Base-by-base conservation (phyloP, 2,329 filamentous ascomycete genomes). In the Lecanosticta acicola region DNA sequence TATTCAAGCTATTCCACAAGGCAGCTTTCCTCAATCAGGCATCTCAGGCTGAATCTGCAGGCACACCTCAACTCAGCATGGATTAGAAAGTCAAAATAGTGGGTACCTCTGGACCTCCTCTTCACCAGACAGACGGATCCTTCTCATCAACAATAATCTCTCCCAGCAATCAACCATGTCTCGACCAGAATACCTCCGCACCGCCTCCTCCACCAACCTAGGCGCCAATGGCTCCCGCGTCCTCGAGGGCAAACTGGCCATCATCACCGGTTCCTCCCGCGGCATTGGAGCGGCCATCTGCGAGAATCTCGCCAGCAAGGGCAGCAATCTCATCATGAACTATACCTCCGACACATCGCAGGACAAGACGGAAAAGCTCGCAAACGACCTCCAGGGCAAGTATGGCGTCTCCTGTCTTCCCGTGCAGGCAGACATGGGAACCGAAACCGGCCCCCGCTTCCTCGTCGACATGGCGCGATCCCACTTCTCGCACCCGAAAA, bases 231-330 rank as follows among this genome's bases (percentile, higher is more conserved):
- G 48, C 16, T 43, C 32, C 14, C 46, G 71, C 45, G 58, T 69
- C 10, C 63, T 74, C 3, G 80, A 87, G 62, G 85, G 85, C 56
- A 89, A 89, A 66, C 73, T 90, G 41, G 87, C 79, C 43, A 82
- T 94, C 55, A 75, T 93, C 38, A 93, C 87, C 1, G 87, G 87
- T 46, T 84, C 81, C 49, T 88, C 86, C 47, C 73, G 87, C 73
- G 87, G 87, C 55, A 91, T 93, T 59, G 87, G 87, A 36, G 77
- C 76, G 16, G 76, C 77, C 19, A 77, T 80, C 39, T 81, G 83
- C 39, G 75, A 79, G 45, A 87, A 83, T 50, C 75, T 91, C n/a
- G 84, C 84, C 46, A 74, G 74, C 54, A 87, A 88, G 67, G 85
- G 85, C 58, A 77, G 75, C 68, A 78, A 79, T 39, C 67, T 89